A percentile compares a stretch with the other conserved stretches of the same genome.
Evolutionary conservation across 2,329 filamentous ascomycete genomes (phyloP).

Genomic region (Anisogramma anomala): DNA sequence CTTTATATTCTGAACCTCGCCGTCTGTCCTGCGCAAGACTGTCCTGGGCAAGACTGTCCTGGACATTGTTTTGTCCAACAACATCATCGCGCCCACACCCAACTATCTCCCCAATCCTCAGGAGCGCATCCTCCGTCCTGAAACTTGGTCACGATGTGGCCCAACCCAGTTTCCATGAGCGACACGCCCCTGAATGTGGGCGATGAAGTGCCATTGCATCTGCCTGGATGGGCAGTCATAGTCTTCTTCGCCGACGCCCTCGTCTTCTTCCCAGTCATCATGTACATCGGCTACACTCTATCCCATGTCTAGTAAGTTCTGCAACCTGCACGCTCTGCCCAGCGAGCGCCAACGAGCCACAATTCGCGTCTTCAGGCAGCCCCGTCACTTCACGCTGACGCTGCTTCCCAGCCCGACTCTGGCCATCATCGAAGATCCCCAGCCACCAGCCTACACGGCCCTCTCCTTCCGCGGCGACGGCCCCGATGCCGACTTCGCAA

Average conservation of each 20-base stretch:
- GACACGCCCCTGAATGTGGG: no score
- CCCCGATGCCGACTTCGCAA: slow-evolving; percentile 25
- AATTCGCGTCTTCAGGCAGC: no score
- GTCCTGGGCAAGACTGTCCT: no score
- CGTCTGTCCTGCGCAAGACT: no score
- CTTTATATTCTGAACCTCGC: no score
- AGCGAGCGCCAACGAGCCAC: no score
- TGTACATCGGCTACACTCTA: slow-evolving; percentile 38
- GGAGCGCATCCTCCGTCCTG: background rate
- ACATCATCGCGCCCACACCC: no score
- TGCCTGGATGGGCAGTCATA: slow-evolving; percentile 29
- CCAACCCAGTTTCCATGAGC: slow-evolving; percentile 1
- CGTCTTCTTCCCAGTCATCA: slow-evolving; percentile 32
- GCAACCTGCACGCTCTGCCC: no score
- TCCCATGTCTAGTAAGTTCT: slow-evolving; percentile 7
- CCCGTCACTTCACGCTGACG: no score
- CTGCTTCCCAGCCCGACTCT: slow-evolving; percentile 31
- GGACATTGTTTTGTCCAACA: no score
- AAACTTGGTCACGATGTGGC: slow-evolving; percentile 1
- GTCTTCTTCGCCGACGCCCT: slow-evolving; percentile 31
- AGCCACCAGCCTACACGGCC: slow-evolving; percentile 42
- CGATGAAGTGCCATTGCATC: no score
- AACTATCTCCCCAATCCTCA: no score
- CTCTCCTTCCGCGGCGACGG: slow-evolving; percentile 29
- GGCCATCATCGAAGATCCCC: slow-evolving; percentile 47